Evolutionary conservation across 352 stramenopile genomes (phyloP).

Genomic region (Halophytophthora polymorphica): DNA sequence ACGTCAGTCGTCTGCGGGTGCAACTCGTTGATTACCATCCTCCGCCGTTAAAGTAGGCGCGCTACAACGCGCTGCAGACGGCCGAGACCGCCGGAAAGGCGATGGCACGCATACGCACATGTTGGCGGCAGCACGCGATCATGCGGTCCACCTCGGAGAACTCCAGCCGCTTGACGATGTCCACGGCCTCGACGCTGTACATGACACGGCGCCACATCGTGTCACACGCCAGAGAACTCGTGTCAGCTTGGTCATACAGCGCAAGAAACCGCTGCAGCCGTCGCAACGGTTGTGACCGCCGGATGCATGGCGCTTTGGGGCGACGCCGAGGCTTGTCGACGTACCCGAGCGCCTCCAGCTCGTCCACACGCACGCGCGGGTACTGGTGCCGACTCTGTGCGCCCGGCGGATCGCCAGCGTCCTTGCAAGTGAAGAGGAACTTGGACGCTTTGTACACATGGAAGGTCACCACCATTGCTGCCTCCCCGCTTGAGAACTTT

Average conservation of each 20-base stretch:
- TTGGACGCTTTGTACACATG: slow-evolving; percentile 64
- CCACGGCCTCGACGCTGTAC: slow-evolving; percentile 36
- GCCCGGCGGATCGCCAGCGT: slow-evolving; percentile 3
- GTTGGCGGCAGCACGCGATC: slow-evolving; percentile 40
- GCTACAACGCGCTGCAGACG: too few species aligned
- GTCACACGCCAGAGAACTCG: too few species aligned
- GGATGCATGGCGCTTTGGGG: too few species aligned
- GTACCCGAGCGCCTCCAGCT: slow-evolving; percentile 45
- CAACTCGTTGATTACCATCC: too few species aligned
- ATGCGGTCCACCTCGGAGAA: slow-evolving; percentile 56
- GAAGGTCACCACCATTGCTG: slow-evolving; percentile 32
- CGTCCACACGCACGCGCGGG: slow-evolving; percentile 30
- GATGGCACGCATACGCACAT: slow-evolving; percentile 26
- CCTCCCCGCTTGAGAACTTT: not conserved
- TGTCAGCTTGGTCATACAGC: too few species aligned
- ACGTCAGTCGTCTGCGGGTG: too few species aligned
- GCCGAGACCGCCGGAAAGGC: too few species aligned
- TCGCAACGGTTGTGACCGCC: too few species aligned
- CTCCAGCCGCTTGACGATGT: slow-evolving; percentile 59
- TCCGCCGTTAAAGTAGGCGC: too few species aligned
- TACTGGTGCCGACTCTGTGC: slow-evolving; percentile 11
- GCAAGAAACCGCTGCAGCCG: too few species aligned
- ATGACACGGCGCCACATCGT: too few species aligned
- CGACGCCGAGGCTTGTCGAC: too few species aligned
- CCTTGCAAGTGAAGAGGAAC: slow-evolving; percentile 65